A percentile compares a stretch with the other conserved stretches of the same genome.
phyloP scores from a whole-genome alignment of 1,284 basidiomycete genomes.

The Boletellus deceptivus region DNA sequence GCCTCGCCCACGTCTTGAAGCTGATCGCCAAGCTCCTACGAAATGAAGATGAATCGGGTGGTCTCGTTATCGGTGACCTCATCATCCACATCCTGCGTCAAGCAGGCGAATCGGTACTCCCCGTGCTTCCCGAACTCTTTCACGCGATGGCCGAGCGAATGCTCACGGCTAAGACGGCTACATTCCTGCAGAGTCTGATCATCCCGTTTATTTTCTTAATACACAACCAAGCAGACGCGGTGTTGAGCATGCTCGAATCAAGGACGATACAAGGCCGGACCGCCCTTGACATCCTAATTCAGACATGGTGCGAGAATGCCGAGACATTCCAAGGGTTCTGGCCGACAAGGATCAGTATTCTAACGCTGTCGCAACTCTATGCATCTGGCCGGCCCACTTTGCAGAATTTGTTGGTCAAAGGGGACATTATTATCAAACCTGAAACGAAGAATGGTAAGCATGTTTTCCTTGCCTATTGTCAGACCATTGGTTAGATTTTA shows the following conservation, averaged over 20 bases:
- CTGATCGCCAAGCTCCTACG: slow-evolving; percentile 77
- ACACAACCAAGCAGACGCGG: slow-evolving; percentile 76
- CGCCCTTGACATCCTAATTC: slow-evolving; percentile 78
- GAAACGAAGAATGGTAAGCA: slow-evolving; percentile 76
- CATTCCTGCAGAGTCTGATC: slow-evolving; percentile 87
- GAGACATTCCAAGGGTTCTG: slow-evolving; percentile 95
- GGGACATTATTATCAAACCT: slow-evolving; percentile 85
- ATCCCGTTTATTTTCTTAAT: slow-evolving; percentile 93
- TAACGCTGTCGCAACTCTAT: slow-evolving; percentile 82
- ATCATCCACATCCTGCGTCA: slow-evolving; percentile 89
- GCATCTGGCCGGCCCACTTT: slow-evolving; percentile 63
- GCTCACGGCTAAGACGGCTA: slow-evolving; percentile 80
- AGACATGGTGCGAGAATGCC: slow-evolving; percentile 91
- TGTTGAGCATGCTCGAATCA: slow-evolving; percentile 72
- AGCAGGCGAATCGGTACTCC: slow-evolving; percentile 72
- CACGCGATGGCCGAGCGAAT: slow-evolving; percentile 83
- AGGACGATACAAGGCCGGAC: slow-evolving; percentile 56
- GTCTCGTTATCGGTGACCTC: slow-evolving; percentile 89
- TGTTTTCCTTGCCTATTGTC: neutral
- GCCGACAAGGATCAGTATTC: slow-evolving; percentile 81
- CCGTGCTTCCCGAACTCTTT: slow-evolving; percentile 84
- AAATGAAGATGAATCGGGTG: slow-evolving; percentile 82
- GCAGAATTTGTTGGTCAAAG: slow-evolving; percentile 74
- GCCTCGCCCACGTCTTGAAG: slow-evolving; percentile 71
- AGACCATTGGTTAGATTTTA: slow-evolving; percentile 14